A percentile compares a stretch with the other conserved stretches of the same genome.
Evolutionary conservation across 345 rosid species (phyloP).

Genomic region (Eucalyptus urophylla): DNA sequence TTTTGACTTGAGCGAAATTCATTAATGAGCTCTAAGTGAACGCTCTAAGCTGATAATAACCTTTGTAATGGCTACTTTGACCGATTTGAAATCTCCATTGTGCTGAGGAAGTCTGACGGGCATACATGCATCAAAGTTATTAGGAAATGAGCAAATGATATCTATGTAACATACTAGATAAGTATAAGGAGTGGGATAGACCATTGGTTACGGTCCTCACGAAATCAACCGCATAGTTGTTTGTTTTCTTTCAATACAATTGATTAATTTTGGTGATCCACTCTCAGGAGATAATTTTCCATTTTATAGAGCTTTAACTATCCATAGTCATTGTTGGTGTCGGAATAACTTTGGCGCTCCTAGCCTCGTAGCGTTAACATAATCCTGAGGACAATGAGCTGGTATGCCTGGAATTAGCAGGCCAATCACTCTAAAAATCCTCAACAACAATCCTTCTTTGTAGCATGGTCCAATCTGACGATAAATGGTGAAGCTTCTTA

Average conservation of each 20-base stretch:
- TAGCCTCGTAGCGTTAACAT: background rate
- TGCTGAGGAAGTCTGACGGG: background rate
- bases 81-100: background rate
- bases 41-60: background rate
- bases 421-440: background rate
- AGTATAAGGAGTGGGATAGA: background rate
- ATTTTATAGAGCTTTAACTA: background rate
- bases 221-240: background rate
- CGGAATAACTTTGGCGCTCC: background rate
- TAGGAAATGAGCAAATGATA: background rate
- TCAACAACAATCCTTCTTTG: background rate
- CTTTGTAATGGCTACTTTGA: background rate
- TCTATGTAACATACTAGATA: background rate
- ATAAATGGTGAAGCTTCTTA: conserved; percentile 23
- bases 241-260: background rate
- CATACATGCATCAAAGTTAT: background rate
- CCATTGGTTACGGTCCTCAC: background rate
- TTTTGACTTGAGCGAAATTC: background rate
- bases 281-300: background rate
- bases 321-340: background rate
- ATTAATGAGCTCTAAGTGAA: background rate
- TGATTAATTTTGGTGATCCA: background rate
- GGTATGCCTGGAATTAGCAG: background rate
- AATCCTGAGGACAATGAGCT: background rate
- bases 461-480: background rate